Base-by-base conservation (phyloP, 2,329 filamentous ascomycete species). In the Fusarium mundagurra region DNA sequence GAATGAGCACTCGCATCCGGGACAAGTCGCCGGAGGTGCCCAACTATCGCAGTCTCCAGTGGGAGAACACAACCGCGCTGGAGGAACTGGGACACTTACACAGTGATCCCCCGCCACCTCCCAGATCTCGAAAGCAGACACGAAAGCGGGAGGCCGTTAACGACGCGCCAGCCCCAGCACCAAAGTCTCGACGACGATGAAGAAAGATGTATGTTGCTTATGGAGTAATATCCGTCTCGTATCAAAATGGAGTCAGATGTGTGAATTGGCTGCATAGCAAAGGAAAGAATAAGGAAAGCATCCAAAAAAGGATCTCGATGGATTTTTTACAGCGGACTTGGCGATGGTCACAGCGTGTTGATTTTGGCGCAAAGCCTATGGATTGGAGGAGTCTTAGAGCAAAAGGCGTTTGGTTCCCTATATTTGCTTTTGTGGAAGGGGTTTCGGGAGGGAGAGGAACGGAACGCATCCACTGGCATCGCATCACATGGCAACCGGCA, bases 1-100 rank as follows among this genome's bases (percentile, higher is more conserved):
- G 83, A 64, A 88, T 84, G 22, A 87, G 88, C 76, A 81, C 83
- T 70, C 80, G 84, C 61, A 83, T 87, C 76, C 79, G 84, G 67
- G 81, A 88, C 69, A 83, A 85, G 75, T 83, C 87, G 61, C 85
- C 86, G 6, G 84, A 90, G 77, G 79, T 78, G n/a, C 79, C 81
- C 6, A 79, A 77, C 54, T 87, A 87, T 78, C 84, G 88, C 33
- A 90, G 88, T 76, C 80, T 88, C 59, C 81, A 82, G 50, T 90
- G 88, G 88, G 81, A 86, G 76, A 91, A 91, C 71, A 88, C 85
- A 31, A 89, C 86, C 80, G 89, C 88, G 11, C 75, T 89, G 43
- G 87, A 90, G 34, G 87, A 90, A 66, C 76, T 89, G 24, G 89
- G 89, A 2, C 88, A 91, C 67, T 79, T 90, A 41, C 89, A 91